Base-by-base conservation (phyloP, 225 moss, liverwort and hornwort genomes). In the Ulota crispa region DNA sequence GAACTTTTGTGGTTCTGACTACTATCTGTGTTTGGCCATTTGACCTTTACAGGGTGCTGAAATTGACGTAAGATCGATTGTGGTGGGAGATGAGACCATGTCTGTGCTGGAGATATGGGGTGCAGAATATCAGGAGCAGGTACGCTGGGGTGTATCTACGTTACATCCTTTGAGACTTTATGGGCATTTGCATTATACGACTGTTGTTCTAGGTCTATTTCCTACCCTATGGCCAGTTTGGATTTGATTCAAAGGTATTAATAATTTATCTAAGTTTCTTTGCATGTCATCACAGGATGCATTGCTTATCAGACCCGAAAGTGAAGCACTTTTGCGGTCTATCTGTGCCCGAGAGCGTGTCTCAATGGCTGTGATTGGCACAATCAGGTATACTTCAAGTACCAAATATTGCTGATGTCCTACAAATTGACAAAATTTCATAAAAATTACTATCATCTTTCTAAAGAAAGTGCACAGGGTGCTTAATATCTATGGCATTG, bases 121-220 rank as follows among this genome's bases (percentile, higher is more conserved):
- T 86, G 99, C 99, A 82, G 99, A 99, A 87, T 99, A 99, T 83
- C 99, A 99, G 78, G 99, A 99, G 83, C 99, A 99, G 89, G 98
- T 99, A 91, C 56, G 11, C 32, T 82, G 16, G 79, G 67, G 7
- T 72, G 57, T 31, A 32, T 80, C 37, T 65, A 16, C 23, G 21
- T 70, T 64, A 75, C 68, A 53, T 61, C 20, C 28, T 39, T 27
- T 21, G n/a, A 53, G 24, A 3, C 52, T 76, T 80, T n/a, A 24
- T 30, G 57, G 28, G 60, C 32, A 26, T 70, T 72, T 79, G 50
- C 39, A 34, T 31, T 24, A 64, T 64, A 15, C 14, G 34, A 39
- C 11, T 45, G 15, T 42, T 70, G 31, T 54, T 63, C 41, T 79
- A 28, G 28, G 1, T 78, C 9, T 84, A 21, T 53, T 36, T 24